phyloP scores from a whole-genome alignment of 345 rosid genomes.

The Brassica napus region DNA sequence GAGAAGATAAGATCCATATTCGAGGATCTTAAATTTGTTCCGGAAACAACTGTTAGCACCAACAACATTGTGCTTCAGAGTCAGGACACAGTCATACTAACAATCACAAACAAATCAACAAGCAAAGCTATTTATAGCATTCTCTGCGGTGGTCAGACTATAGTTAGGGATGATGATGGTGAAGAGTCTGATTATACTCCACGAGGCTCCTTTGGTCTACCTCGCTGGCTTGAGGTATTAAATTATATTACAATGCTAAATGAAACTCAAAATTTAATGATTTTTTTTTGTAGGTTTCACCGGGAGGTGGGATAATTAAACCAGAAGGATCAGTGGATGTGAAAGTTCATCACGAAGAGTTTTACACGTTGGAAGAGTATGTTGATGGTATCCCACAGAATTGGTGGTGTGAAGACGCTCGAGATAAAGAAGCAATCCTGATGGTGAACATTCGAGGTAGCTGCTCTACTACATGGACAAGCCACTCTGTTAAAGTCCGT shows the following conservation, averaged over 20 bases:
- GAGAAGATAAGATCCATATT: conserved; percentile 54
- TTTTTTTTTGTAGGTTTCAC: conserved; percentile 54
- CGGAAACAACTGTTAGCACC: conserved; percentile 65
- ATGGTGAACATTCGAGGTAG: conserved; percentile 60
- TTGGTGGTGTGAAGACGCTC: conserved; percentile 93
- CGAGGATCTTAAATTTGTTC: conserved; percentile 55
- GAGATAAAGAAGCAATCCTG: conserved; percentile 78
- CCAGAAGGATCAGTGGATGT: conserved; percentile 62
- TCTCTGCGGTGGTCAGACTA: conserved; percentile 58
- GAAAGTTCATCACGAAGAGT: conserved; percentile 77
- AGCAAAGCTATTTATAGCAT: conserved; percentile 63
- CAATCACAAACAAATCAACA: conserved; percentile 64
- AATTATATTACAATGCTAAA: not conserved
- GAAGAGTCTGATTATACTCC: conserved; percentile 52
- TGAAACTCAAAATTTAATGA: conserved; percentile 13
- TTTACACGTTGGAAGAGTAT: conserved; percentile 65
- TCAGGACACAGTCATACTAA: conserved; percentile 68
- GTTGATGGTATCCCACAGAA: conserved; percentile 85
- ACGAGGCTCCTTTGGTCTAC: conserved; percentile 75
- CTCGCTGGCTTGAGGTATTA: conserved; percentile 97
- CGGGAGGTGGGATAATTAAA: conserved; percentile 72
- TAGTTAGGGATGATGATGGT: conserved; percentile 58
- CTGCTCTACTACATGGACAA: conserved; percentile 53
- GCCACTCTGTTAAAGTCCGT: conserved; percentile 58
- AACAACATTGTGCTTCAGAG: conserved; percentile 67